Base-by-base conservation (phyloP, 1,284 basidiomycete genomes). In the Blastosporella zonata region DNA sequence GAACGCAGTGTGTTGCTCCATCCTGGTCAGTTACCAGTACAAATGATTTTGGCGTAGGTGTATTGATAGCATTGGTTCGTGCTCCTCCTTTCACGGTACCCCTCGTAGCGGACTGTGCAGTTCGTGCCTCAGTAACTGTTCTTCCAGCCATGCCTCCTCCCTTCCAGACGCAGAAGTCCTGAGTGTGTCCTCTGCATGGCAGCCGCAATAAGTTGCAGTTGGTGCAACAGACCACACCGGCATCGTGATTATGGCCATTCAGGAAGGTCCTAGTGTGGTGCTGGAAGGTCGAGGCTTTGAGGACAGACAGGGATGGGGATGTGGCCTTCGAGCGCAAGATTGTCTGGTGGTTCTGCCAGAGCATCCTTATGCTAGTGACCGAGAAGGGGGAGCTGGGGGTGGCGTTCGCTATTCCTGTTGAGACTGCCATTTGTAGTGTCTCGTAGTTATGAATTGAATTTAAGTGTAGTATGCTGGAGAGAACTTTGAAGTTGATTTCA, bases 141-240 rank as follows among this genome's bases (percentile, higher is more conserved):
- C 58, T 63, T 9, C 61, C 60, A 5, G 51, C 57, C 59, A 62
- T 61, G 0, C 60, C 60, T 0, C 62, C 62, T 6, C 59, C 59
- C 3, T 33, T 37, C 1, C 20, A 12, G 27, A 62, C 47, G 36
- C 61, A 65, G 35, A 50, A 65, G 2, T 50, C 12, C 1, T 33
- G 10, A 0, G 29, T 47, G 28, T 65, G 62, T 2, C 49, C 39
- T 1, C 25, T 0, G 5, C 6, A 22, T 12, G 18, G 23, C 4
- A 1, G 17, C 2, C 42, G 33, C 10, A 33, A n/a, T 12, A 45
- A 47, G 1, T 48, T 43, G 48, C 60, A 61, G 29, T 53, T 60
- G 1, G 38, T 35, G 42, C 55, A 59, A 27, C 9, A 17, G 4
- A n/a, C 17, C 21, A 2, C 7, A 4, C 15, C 20, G 9, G 29